Evolutionary conservation across 148 eudicot species (phyloP).

Genomic region (Rhododendron ovatum): DNA sequence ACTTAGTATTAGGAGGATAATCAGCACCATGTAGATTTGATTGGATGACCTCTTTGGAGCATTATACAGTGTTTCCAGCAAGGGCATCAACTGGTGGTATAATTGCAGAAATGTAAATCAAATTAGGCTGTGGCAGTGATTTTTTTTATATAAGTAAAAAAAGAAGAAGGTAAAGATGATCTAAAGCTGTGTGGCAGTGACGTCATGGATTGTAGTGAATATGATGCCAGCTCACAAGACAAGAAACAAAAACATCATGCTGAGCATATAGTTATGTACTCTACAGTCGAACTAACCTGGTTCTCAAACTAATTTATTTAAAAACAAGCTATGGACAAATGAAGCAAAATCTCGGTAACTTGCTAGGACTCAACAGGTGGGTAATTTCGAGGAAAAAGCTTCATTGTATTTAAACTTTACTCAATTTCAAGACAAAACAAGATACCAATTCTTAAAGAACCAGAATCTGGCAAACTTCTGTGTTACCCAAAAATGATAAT

Average conservation of each 20-base stretch:
- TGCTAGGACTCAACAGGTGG: not conserved
- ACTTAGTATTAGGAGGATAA: conserved; percentile 87
- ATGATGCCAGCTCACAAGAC: not conserved
- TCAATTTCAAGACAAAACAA: not conserved
- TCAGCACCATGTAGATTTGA: conserved; percentile 91
- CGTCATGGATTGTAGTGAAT: not conserved
- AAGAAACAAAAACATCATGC: not conserved
- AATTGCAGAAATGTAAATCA: conserved; percentile 13
- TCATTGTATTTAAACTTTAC: not conserved
- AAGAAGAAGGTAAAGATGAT: not conserved
- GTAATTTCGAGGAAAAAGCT: not conserved
- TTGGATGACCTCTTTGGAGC: conserved; percentile 77
- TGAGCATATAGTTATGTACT: not conserved
- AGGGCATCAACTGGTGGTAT: conserved; percentile 73
- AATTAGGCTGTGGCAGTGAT: not conserved
- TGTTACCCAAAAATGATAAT: not conserved
- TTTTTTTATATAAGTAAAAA: no score
- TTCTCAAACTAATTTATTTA: not conserved
- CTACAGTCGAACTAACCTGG: not conserved
- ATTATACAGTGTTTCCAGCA: conserved; percentile 82
- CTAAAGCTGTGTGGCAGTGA: not conserved
- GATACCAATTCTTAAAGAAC: not conserved
- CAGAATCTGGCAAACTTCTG: not conserved
- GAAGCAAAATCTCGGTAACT: not conserved
- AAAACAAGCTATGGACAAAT: conserved; percentile 1